phyloP scores from a whole-genome alignment of 345 rosid genomes.

The Arabidopsis suecica region DNA sequence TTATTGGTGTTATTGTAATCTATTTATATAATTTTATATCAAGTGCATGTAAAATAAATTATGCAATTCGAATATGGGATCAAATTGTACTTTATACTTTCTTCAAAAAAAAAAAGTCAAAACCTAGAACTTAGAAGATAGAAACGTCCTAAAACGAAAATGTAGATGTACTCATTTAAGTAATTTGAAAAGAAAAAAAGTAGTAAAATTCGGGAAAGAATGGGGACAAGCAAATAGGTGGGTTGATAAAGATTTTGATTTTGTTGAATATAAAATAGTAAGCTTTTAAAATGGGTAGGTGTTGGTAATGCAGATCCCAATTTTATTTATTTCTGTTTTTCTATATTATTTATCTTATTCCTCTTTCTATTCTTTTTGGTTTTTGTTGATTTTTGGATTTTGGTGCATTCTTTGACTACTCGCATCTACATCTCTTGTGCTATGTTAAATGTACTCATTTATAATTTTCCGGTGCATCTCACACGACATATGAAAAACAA shows the following conservation, averaged over 20 bases:
- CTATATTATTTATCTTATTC: neutral
- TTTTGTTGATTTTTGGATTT: conserved; percentile 21
- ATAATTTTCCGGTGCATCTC: conserved; percentile 17
- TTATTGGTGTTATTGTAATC: conserved; percentile 18
- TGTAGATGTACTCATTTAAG: conserved; percentile 23
- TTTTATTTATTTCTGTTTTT: conserved; percentile 14
- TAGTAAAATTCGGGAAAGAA: conserved; percentile 19
- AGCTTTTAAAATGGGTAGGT: conserved; percentile 46
- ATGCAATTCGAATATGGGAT: neutral
- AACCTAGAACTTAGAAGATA: conserved; percentile 23
- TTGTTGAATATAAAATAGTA: conserved; percentile 25
- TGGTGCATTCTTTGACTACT: conserved; percentile 37
- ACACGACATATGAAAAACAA: conserved; percentile 32
- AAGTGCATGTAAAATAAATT: conserved; percentile 3
- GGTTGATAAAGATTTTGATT: conserved; percentile 44
- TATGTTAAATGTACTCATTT: conserved; percentile 51
- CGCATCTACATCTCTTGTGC: conserved; percentile 46
- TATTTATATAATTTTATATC: neutral
- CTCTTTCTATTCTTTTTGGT: neutral
- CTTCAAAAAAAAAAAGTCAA: conserved; percentile 16
- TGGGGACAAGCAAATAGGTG: conserved; percentile 51
- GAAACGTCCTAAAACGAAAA: conserved; percentile 16
- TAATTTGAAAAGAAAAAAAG: conserved; percentile 2
- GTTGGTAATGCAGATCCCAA: conserved; percentile 38
- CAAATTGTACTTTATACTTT: neutral